Base-by-base conservation (phyloP, 805 yeast species). In the Lachancea kluyveri region DNA sequence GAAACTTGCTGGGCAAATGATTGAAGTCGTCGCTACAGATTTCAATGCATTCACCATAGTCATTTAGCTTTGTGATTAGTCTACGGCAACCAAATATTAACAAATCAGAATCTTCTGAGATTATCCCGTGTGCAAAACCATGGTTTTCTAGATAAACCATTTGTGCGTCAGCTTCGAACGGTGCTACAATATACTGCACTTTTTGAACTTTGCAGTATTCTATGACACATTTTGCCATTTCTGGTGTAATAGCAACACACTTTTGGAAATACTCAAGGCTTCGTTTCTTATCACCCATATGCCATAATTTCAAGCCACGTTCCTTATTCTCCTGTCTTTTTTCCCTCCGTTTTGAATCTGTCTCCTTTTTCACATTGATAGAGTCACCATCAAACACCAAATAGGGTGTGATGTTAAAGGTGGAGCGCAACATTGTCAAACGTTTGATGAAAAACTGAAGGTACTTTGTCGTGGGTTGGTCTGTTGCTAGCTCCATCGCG, bases 151-250 rank as follows among this genome's bases (percentile, higher is more conserved):
- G 66, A 48, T 78, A 86, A 7, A 88, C 97, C 81, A 92, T 74
- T 56, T 92, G 98, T 1, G 98, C 81, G 55, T 92, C 99, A 1
- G 98, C 98, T 60, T 92, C 99, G 53, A 86, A 92, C 0, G 99
- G 99, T 0, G 99, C 97, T 6, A 92, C 98, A 6, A 92, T 72
- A 47, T 73, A 90, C 37, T 67, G 70, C 29, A 92, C 74, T 1
- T 59, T 57, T 27, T 69, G 64, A 9, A 54, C 42, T 43, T 76
- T 77, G 40, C 94, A 66, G 46, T 72, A 79, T 24, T 79, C 81
- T 51, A 88, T 86, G 8, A 90, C 67, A 8, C 85, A 70, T 46
- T 83, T 83, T 4, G 96, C 96, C 92, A 92, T 87, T 41, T 76
- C 75, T 1, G 95, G 86, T 2, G 95, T 82, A 8, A 92, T 81